Percentiles rank a stretch among this genome's conserved stretches.
Conservation (phyloP, 768 basidiomycete genomes). For the Calocera viscosa region DNA sequence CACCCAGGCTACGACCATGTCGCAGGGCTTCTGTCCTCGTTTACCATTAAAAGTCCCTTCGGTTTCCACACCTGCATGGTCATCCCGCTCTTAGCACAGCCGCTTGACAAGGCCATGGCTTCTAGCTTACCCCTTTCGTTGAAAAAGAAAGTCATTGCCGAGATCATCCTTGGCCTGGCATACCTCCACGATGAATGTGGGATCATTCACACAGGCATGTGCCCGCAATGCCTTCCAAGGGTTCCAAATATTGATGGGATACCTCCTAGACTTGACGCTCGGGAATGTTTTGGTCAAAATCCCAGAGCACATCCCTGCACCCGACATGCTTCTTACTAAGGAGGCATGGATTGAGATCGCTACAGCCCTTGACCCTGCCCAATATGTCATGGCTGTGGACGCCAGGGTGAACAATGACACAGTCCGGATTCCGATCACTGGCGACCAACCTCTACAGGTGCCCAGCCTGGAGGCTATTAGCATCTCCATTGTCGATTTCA, state of each 20-base stretch:
- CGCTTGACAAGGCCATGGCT: not conserved
- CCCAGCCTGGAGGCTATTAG: not conserved
- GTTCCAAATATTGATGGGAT: too few species aligned
- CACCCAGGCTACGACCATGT: not conserved
- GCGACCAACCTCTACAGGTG: not conserved
- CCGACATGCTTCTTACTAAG: not conserved
- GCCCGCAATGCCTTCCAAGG: too few species aligned
- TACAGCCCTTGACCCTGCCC: not conserved
- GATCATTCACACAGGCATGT: not conserved
- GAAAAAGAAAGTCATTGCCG: not conserved
- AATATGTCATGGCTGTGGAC: too few species aligned
- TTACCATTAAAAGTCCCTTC: not conserved
- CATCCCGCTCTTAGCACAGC: not conserved
- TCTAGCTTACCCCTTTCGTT: not conserved
- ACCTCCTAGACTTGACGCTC: too few species aligned
- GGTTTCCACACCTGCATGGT: not conserved
- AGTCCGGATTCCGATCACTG: not conserved
- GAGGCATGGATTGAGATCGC: not conserved
- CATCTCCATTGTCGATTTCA: not conserved
- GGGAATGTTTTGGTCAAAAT: not conserved
- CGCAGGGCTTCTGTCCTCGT: not conserved
- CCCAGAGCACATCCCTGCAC: too few species aligned
- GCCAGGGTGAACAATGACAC: too few species aligned
- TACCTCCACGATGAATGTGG: not conserved
- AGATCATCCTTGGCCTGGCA: not conserved